These are phyloP conservation scores for Crotalaria pallida DNA, from an alignment of 306 rosid genomes.

Conservation along the genomic window DNA sequence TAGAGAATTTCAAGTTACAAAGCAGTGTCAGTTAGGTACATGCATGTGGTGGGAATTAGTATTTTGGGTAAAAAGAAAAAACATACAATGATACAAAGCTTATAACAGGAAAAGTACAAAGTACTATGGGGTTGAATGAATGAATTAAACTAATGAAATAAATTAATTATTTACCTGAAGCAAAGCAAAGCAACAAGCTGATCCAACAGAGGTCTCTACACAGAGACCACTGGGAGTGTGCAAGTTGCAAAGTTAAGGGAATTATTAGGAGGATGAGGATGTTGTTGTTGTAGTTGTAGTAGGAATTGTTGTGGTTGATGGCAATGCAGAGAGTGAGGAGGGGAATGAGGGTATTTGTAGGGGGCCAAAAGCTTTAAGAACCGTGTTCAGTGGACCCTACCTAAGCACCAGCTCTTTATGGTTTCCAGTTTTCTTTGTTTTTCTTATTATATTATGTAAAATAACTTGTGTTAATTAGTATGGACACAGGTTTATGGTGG, in stretches of 20 bases:
- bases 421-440: not conserved
- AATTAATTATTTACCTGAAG: constrained; percentile 39
- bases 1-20: constrained; percentile 38
- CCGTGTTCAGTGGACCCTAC: constrained; percentile 71
- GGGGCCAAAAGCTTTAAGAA: constrained; percentile 41
- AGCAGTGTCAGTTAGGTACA: not conserved
- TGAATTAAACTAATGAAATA: no score
- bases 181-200: constrained; percentile 27
- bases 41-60: constrained; percentile 27
- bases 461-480: no score
- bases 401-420: constrained; percentile 38
- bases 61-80: no score
- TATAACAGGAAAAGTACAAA: not conserved
- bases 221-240: constrained; percentile 54
- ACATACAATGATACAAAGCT: no score
- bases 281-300: constrained; percentile 12
- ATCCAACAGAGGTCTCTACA: constrained; percentile 48
- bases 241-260: constrained; percentile 41
- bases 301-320: constrained; percentile 45
- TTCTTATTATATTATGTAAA: not conserved
- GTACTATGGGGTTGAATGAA: not conserved
- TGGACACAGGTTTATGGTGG: not conserved
- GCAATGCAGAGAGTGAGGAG: constrained; percentile 15
- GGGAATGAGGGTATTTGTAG: constrained; percentile 72
- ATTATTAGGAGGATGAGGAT: not conserved